Percentiles rank a stretch among this genome's conserved stretches.
Conservation (phyloP, 2,329 filamentous ascomycete genomes). For the Colletotrichum eleusines region DNA sequence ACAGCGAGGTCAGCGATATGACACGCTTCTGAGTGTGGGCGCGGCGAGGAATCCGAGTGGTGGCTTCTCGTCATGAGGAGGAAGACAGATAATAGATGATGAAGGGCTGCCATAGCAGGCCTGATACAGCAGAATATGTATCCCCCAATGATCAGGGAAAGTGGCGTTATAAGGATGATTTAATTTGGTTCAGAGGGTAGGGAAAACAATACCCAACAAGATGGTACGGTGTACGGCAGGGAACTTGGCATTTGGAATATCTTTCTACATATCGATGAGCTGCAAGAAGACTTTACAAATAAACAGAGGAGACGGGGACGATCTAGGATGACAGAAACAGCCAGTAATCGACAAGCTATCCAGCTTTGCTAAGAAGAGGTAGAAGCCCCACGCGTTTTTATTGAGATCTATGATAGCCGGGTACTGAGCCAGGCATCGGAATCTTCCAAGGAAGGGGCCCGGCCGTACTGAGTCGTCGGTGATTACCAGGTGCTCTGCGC, state of each 20-base stretch:
- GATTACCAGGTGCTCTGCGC: background rate
- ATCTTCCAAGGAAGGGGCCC: background rate
- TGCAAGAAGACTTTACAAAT: constrained; percentile 6
- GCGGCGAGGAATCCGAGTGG: background rate
- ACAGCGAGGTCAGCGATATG: constrained; percentile 64
- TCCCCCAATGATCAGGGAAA: background rate
- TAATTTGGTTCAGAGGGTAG: constrained; percentile 9
- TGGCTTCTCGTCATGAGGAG: background rate
- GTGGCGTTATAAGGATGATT: constrained; percentile 29
- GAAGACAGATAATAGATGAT: background rate
- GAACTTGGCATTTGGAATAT: constrained; percentile 20
- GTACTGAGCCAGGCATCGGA: background rate
- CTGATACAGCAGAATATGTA: constrained; percentile 10
- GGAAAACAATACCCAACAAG: constrained; percentile 38
- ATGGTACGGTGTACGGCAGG: constrained; percentile 22
- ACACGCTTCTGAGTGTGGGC: constrained; percentile 57
- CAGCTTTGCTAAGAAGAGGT: background rate
- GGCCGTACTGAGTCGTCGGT: background rate
- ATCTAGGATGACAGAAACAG: constrained; percentile 29
- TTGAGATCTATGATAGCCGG: background rate
- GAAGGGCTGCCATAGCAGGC: background rate
- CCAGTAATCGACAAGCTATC: constrained; percentile 20
- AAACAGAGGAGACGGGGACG: constrained; percentile 18
- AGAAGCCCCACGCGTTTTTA: too few species aligned
- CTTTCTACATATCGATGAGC: constrained; percentile 15